Percentiles rank a stretch among this genome's conserved stretches.
phyloP scores from a whole-genome alignment of 1,284 basidiomycete species.

The Thelephora terrestris region DNA sequence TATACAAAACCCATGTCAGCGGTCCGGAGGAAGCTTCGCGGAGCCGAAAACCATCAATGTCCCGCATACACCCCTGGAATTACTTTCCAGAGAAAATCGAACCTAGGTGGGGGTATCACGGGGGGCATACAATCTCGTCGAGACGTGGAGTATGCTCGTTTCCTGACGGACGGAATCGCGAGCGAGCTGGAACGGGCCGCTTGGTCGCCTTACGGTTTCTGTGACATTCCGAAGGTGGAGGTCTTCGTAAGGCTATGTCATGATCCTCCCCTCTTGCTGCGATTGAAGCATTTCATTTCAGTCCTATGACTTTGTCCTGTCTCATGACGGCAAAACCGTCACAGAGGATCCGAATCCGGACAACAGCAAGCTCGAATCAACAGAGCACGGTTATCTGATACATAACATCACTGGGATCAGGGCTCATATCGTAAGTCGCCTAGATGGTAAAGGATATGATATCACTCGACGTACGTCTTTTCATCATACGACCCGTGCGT shows the following conservation, averaged over 20 bases:
- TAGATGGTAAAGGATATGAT: conserved; percentile 83
- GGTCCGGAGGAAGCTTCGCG: conserved; percentile 50
- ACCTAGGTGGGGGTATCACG: conserved; percentile 36
- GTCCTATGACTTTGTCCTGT: conserved; percentile 75
- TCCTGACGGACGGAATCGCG: conserved; percentile 45
- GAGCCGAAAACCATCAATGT: conserved; percentile 62
- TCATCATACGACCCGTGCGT: neutral
- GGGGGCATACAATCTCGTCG: conserved; percentile 60
- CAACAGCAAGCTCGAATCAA: conserved; percentile 48
- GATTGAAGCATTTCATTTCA: conserved; percentile 18
- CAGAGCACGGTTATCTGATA: conserved; percentile 64
- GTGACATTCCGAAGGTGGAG: conserved; percentile 59
- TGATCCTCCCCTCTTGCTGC: conserved; percentile 3
- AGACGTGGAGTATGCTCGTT: conserved; percentile 72
- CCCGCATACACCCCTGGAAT: conserved; percentile 48
- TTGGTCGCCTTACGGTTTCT: conserved; percentile 66
- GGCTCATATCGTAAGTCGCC: conserved; percentile 61
- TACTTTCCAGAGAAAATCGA: neutral
- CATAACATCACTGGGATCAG: conserved; percentile 71
- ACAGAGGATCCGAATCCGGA: conserved; percentile 65
- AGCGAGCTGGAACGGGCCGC: conserved; percentile 38
- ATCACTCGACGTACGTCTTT: conserved; percentile 62
- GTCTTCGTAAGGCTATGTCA: conserved; percentile 47
- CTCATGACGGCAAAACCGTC: conserved; percentile 43
- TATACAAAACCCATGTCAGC: conserved; percentile 46